phyloP scores from a whole-genome alignment of 2,329 filamentous ascomycete species.

The Phyllosticta paracitricarpa region DNA sequence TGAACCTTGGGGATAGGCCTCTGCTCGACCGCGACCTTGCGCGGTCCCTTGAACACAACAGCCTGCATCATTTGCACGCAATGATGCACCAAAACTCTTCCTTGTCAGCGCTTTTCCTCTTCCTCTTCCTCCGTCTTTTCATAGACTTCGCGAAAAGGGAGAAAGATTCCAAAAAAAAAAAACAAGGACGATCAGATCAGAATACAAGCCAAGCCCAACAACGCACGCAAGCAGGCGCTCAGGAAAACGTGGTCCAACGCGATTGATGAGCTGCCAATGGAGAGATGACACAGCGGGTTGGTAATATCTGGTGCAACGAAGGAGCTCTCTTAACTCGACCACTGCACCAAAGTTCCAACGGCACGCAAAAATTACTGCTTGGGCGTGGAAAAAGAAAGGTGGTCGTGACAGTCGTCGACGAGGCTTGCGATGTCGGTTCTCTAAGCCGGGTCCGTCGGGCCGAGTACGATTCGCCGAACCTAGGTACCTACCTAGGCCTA shows the following conservation, averaged over 20 bases:
- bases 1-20: slow-evolving; percentile 67
- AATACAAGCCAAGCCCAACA: neutral
- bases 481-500: neutral
- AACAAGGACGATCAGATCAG: neutral
- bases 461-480: neutral
- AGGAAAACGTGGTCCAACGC: neutral
- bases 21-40: slow-evolving; percentile 65
- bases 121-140: neutral
- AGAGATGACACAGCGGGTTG: neutral
- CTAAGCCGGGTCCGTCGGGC: neutral
- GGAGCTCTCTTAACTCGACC: neutral
- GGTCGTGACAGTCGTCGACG: neutral
- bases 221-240: neutral
- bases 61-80: slow-evolving; percentile 58
- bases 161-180: neutral
- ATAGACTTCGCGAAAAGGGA: neutral
- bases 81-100: too few relatives aligned
- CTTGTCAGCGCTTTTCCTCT: too few relatives aligned
- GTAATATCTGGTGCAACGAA: neutral
- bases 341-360: neutral
- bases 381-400: neutral
- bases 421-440: neutral
- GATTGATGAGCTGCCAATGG: neutral
- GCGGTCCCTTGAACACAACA: slow-evolving; percentile 74
- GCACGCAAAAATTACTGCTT: neutral